These are phyloP conservation scores for Amorphotheca resinae DNA, from an alignment of 495 filamentous ascomycete species.

Conservation along the genomic window DNA sequence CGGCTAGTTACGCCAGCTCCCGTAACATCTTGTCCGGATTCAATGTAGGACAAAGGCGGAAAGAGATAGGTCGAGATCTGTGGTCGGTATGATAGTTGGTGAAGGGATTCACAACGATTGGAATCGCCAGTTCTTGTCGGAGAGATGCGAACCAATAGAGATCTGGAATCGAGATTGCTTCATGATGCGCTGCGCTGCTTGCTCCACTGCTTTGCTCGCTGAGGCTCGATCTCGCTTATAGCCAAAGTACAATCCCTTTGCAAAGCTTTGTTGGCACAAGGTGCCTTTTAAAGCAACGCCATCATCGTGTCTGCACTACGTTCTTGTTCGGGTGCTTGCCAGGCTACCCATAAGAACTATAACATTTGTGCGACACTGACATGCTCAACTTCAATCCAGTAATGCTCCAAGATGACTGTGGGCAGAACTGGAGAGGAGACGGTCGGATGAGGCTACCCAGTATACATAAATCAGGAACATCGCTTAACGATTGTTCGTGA, in stretches of 20 bases:
- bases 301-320: slow-evolving; percentile 21
- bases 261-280: neutral
- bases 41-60: neutral
- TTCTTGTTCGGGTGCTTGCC: slow-evolving; percentile 35
- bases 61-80: neutral
- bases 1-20: too few relatives aligned
- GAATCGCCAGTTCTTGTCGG: too few relatives aligned
- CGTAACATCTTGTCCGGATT: too few relatives aligned
- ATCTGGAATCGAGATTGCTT: too few relatives aligned
- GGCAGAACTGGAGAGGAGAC: slow-evolving; percentile 25
- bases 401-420: slow-evolving; percentile 11
- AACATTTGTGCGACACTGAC: slow-evolving; percentile 30
- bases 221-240: slow-evolving; percentile 26
- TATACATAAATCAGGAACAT: slow-evolving; percentile 7
- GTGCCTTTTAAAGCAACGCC: slow-evolving; percentile 7
- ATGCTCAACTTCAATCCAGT: slow-evolving; percentile 34
- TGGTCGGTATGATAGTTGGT: neutral
- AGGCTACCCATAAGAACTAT: slow-evolving; percentile 32
- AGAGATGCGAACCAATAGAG: too few relatives aligned
- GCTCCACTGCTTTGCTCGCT: slow-evolving; percentile 52
- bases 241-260: neutral
- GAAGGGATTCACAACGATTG: too few relatives aligned
- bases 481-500: slow-evolving; percentile 10
- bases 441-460: slow-evolving; percentile 23
- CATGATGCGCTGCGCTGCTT: slow-evolving; percentile 23